phyloP scores from a whole-genome alignment of 352 stramenopile genomes.

The Phytophthora citricola region DNA sequence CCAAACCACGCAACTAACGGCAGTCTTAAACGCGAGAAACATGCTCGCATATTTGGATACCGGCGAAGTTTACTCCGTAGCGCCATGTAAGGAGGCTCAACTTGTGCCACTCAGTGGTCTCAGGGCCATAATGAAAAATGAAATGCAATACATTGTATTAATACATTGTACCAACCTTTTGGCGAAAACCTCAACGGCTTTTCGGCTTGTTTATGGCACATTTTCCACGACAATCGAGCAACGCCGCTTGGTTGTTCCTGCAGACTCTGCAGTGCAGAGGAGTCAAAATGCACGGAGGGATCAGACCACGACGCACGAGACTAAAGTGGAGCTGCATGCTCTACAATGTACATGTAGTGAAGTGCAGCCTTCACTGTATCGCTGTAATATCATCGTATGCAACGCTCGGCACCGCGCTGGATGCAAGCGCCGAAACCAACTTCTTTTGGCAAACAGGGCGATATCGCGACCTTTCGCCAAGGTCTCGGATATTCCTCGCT shows the following conservation, averaged over 20 bases:
- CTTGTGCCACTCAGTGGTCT: too few relatives aligned
- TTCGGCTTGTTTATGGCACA: slow-evolving; percentile 18
- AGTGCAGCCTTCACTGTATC: too few relatives aligned
- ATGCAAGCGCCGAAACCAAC: slow-evolving; percentile 10
- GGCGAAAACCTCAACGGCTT: neutral
- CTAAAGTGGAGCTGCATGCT: too few relatives aligned
- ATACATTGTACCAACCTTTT: neutral
- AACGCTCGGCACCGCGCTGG: slow-evolving; percentile 4
- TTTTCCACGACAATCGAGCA: slow-evolving; percentile 12
- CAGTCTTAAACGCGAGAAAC: too few relatives aligned
- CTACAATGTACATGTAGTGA: too few relatives aligned
- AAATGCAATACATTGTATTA: too few relatives aligned
- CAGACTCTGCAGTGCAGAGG: neutral
- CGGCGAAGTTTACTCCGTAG: too few relatives aligned
- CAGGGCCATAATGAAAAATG: too few relatives aligned
- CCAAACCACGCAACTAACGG: too few relatives aligned
- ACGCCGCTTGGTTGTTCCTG: slow-evolving; percentile 5
- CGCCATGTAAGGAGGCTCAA: too few relatives aligned
- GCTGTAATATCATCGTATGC: neutral
- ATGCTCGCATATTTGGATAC: too few relatives aligned
- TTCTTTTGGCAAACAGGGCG: slow-evolving; percentile 1
- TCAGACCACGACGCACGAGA: neutral
- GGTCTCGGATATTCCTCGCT: slow-evolving; percentile 4
- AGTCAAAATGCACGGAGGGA: neutral
- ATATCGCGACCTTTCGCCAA: slow-evolving; percentile 3